Evolutionary conservation across 2,329 filamentous ascomycete species (phyloP).

Genomic region (Tolypocladium tropicale): DNA sequence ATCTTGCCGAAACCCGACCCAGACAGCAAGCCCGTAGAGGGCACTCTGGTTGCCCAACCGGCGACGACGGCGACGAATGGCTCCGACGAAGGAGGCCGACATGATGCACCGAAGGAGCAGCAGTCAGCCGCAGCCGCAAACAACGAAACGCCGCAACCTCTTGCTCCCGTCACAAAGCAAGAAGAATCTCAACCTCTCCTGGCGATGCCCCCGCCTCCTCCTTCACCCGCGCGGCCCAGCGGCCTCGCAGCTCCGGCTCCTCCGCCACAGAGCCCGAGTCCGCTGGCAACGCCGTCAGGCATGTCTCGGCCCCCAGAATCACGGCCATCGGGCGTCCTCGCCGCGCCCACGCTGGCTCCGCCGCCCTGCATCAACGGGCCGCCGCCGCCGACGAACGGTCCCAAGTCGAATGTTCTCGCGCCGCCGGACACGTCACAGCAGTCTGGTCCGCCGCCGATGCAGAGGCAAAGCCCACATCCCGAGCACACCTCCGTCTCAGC

Average conservation of each 20-base stretch:
- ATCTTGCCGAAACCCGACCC: background rate
- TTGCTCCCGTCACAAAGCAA: too few relatives aligned
- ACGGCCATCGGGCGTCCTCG: constrained; percentile 23
- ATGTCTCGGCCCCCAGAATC: constrained; percentile 13
- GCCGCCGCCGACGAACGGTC: constrained; percentile 16
- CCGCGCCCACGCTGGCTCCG: constrained; percentile 25
- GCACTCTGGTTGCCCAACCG: background rate
- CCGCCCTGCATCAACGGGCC: constrained; percentile 19
- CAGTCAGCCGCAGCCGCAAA: background rate
- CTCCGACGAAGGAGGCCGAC: background rate
- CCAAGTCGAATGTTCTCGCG: constrained; percentile 34
- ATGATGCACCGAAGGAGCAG: background rate
- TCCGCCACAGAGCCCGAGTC: constrained; percentile 2
- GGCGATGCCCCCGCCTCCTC: constrained; percentile 11
- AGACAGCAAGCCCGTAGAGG: background rate
- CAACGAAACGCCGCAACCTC: background rate
- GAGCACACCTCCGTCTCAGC: background rate
- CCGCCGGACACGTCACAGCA: constrained; percentile 28
- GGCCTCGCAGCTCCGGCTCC: constrained; percentile 10
- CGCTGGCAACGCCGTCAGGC: constrained; percentile 11
- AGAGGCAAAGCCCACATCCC: background rate
- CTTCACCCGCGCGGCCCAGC: constrained; percentile 6
- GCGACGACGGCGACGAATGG: background rate
- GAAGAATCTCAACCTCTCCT: constrained; percentile 1
- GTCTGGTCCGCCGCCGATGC: constrained; percentile 6